Percentiles rank a stretch among this genome's conserved stretches.
phyloP scores from a whole-genome alignment of 139 green algal genomes.

The Marvania coccoides region DNA sequence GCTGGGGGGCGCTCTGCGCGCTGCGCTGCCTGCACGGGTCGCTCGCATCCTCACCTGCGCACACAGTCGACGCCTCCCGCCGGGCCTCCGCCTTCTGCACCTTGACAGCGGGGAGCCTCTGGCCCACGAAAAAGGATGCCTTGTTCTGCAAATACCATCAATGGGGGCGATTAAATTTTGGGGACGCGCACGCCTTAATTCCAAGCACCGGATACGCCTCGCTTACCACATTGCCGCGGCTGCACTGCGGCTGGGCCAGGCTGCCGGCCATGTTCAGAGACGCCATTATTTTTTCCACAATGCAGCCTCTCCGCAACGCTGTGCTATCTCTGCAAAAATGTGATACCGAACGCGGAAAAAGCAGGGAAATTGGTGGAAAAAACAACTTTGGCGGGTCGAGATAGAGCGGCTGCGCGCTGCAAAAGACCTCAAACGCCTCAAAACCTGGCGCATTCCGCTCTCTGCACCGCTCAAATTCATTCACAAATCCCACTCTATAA shows the following conservation, averaged over 20 bases:
- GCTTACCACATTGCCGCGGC: constrained; percentile 1
- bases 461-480: too few species aligned
- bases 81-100: neutral
- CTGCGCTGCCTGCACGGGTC: neutral
- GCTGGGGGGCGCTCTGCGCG: neutral
- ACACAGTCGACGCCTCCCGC: constrained; percentile 7
- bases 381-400: too few species aligned
- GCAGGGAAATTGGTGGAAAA: too few species aligned
- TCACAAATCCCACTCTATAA: too few species aligned
- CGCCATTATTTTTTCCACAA: too few species aligned
- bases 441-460: too few species aligned
- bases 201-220: neutral
- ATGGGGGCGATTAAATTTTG: neutral
- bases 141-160: neutral
- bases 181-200: neutral
- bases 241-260: constrained; percentile 6
- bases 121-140: constrained; percentile 5
- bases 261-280: too few species aligned
- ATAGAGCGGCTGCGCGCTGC: too few species aligned
- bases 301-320: too few species aligned
- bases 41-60: constrained; percentile 3
- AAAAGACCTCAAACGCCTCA: too few species aligned
- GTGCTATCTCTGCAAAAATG: too few species aligned
- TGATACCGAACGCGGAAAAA: too few species aligned
- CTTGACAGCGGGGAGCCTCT: neutral